Base-by-base conservation (phyloP, 371 early-diverging fungal species). In the Syncephalastrum sp. region DNA sequence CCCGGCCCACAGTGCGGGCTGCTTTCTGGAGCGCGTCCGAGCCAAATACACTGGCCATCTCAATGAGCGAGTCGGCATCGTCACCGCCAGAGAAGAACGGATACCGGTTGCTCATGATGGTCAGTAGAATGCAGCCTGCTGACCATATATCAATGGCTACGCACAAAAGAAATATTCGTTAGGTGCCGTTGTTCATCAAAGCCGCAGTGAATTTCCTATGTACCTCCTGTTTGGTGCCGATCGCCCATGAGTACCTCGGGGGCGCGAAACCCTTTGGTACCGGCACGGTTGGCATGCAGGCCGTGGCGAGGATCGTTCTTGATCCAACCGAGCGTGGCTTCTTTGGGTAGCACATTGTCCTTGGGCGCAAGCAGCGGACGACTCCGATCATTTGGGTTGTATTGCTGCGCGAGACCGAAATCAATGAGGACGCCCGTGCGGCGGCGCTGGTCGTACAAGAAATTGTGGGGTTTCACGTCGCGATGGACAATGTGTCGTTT, bases 381-480 rank as follows among this genome's bases (percentile, higher is more conserved):
- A 17, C 38, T 33, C 38, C 38, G 38, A 2, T 33, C 38, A 33
- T 33, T 33, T 5, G 38, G 38, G 54, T 47, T 13, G 24, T 14
- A 21, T 38, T 7, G 10, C 72, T 99, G 92, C 5, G 99, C 99
- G n/a, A 99, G 76, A 6, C 99, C 99, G 84, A 99, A 99, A 68
- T 99, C 99, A 12, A 93, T 95, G 15, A 99, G 69, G 14, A 91
- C 82, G 5, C 99, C 99, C 1, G 81, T 85, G 41, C 84, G 79
- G 15, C 60, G 58, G 23, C 68, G 67, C 0, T 72, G 66, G 61
- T 91, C 82, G 67, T 92, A 99, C 8, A 99, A 71, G 69, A 99
- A 99, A 63, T 99, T 99, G 53, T 88, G 85, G 1, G 99, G 99
- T 65, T 99, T 99, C 48, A 99, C 82, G 67, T 99, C 99, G 19